phyloP scores from a whole-genome alignment of 2,329 filamentous ascomycete species.

The Fusarium pseudograminearum region DNA sequence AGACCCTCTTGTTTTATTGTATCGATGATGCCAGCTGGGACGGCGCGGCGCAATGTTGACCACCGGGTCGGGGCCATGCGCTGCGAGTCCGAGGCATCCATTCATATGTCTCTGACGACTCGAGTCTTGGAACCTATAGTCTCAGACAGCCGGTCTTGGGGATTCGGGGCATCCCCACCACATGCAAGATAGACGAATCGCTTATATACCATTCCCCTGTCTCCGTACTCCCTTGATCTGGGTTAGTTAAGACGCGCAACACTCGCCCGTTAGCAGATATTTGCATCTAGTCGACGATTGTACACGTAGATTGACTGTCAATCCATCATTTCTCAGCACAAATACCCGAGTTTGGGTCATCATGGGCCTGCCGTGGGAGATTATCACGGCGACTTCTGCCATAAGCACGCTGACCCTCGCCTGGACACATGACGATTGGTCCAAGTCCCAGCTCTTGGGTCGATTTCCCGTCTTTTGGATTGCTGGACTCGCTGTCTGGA shows the following conservation, averaged over 20 bases:
- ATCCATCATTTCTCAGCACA: not conserved
- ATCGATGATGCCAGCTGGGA: slow-evolving; percentile 38
- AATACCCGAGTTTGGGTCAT: not conserved
- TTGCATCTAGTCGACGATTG: slow-evolving; percentile 18
- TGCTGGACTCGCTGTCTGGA: slow-evolving; percentile 52
- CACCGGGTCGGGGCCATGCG: slow-evolving; percentile 30
- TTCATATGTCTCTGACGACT: slow-evolving; percentile 38
- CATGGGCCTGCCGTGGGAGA: slow-evolving; percentile 45
- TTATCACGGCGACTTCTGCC: slow-evolving; percentile 45
- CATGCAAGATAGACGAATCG: slow-evolving; percentile 40
- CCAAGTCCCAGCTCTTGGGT: slow-evolving; percentile 48
- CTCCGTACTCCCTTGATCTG: slow-evolving; percentile 31
- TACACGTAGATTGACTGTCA: slow-evolving; percentile 2
- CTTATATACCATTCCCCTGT: slow-evolving; percentile 39
- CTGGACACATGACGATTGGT: slow-evolving; percentile 44
- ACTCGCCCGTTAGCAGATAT: slow-evolving; percentile 9
- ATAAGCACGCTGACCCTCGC: slow-evolving; percentile 39
- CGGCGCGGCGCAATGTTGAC: slow-evolving; percentile 36
- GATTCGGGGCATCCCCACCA: slow-evolving; percentile 27
- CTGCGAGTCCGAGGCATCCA: slow-evolving; percentile 10
- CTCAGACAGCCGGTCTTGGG: slow-evolving; percentile 5
- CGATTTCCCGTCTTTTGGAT: slow-evolving; percentile 55
- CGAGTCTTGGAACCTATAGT: slow-evolving; percentile 22
- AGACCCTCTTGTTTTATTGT: slow-evolving; percentile 24
- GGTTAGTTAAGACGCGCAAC: slow-evolving; percentile 27